Base-by-base conservation (phyloP, 768 basidiomycete species). In the Lentinula aciculospora region DNA sequence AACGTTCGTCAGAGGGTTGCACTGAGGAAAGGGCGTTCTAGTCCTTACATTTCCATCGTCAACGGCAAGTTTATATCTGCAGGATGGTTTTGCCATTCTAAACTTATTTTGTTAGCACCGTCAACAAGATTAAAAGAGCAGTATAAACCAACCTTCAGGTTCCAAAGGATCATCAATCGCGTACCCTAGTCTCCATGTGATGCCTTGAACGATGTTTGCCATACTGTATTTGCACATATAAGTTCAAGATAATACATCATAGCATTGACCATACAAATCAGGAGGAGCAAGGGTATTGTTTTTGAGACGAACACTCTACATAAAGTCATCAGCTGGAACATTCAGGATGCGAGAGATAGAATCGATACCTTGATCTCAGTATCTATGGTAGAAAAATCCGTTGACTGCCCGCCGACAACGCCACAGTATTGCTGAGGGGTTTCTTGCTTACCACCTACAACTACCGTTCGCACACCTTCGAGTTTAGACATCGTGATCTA, bases 121-220 rank as follows among this genome's bases (percentile, higher is more conserved):
- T 21, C 19, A 12, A 44, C 21, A 21, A 44, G 23, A 8, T 21
- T 13, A 19, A 3, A 6, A 53, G 13, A 37, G 21, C n/a, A 23
- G 27, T 3, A 56, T 71, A 40, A 59, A 82, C 83, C 82, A 59
- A 82, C 83, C 82, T 76, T 85, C 84, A 3, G 84, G 84, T 67
- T 78, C 69, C n/a, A 66, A 62, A 4, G 79, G 72, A 61, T 82
- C 69, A 47, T 80, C 69, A 37, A 85, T 71, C 2, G 83, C 83
- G 65, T 82, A 84, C 4, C 76, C 83, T 25, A 85, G 72, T 58
- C 84, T 71, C 82, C 82, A 86, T 25, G 84, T 84, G 44, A 85
- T 79, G 31, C 83, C 83, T 67, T 81, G 80, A 19, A 82, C 67
- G 56, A 77, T 79, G 63, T 82, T 82, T 17, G 77, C 78, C 61